phyloP scores from a whole-genome alignment of 257 asterid genomes.

The Paulownia fortunei region DNA sequence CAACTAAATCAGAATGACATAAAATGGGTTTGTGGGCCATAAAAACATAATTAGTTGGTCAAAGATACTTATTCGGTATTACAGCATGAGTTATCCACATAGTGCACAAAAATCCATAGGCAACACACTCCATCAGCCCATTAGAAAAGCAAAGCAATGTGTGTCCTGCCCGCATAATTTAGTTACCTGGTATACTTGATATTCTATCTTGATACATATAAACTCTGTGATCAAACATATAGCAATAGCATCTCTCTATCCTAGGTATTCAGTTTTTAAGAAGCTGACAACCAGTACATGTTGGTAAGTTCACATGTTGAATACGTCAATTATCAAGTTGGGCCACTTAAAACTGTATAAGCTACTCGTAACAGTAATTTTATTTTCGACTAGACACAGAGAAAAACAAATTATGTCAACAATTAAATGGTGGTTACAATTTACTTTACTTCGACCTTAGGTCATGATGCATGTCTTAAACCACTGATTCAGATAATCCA shows the following conservation, averaged over 20 bases:
- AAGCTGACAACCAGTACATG: neutral
- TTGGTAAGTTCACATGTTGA: no score
- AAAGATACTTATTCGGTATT: neutral
- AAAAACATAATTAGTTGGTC: neutral
- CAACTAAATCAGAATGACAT: slow-evolving; percentile 31
- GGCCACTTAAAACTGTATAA: neutral
- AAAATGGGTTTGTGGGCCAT: neutral
- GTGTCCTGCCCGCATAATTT: neutral
- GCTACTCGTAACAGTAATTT: slow-evolving; percentile 1
- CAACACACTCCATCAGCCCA: neutral
- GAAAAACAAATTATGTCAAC: neutral
- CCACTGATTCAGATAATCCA: neutral
- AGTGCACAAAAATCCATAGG: neutral
- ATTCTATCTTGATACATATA: neutral
- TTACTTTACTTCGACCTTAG: neutral
- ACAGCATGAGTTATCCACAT: slow-evolving; percentile 14
- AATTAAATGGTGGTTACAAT: neutral
- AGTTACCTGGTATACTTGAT: neutral
- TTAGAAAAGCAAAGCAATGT: neutral
- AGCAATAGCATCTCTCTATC: neutral
- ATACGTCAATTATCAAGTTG: neutral
- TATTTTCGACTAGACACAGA: neutral
- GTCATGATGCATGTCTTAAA: slow-evolving; percentile 3
- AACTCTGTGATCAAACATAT: neutral
- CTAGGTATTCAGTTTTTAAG: neutral